phyloP scores from a whole-genome alignment of 345 rosid genomes.

The Anastatica hierochuntica region DNA sequence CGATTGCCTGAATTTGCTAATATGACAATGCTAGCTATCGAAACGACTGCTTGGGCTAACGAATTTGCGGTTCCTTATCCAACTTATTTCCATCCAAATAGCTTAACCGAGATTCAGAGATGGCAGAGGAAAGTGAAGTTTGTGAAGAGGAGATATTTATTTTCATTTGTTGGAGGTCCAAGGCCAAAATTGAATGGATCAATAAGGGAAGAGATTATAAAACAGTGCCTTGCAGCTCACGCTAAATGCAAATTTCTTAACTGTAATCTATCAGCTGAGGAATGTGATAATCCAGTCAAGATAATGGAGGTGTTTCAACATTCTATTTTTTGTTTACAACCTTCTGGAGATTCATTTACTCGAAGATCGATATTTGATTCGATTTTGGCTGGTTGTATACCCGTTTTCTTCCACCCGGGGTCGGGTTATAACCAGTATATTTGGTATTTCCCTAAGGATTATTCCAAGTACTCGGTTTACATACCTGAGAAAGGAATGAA shows the following conservation, averaged over 20 bases:
- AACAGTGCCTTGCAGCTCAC: constrained; percentile 32
- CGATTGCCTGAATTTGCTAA: constrained; percentile 23
- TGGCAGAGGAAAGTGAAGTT: constrained; percentile 32
- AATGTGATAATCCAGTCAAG: constrained; percentile 34
- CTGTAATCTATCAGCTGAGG: constrained; percentile 13
- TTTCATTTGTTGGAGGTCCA: constrained; percentile 34
- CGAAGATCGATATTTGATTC: constrained; percentile 53
- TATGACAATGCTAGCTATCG: constrained; percentile 36
- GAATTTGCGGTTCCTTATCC: constrained; percentile 42
- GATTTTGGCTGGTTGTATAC: constrained; percentile 51
- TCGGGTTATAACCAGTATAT: constrained; percentile 47
- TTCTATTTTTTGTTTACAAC: constrained; percentile 48
- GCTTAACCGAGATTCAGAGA: constrained; percentile 15
- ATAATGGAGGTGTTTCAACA: constrained; percentile 32
- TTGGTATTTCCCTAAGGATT: constrained; percentile 49
- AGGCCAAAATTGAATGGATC: constrained; percentile 24
- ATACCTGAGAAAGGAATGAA: constrained; percentile 24
- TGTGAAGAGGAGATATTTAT: constrained; percentile 23
- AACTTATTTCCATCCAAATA: constrained; percentile 37
- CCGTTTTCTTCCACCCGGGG: constrained; percentile 50
- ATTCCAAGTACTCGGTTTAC: constrained; percentile 37
- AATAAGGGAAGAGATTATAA: constrained; percentile 32
- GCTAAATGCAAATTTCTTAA: constrained; percentile 30
- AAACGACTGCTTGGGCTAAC: constrained; percentile 21
- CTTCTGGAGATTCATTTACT: constrained; percentile 50